Evolutionary conservation across 257 asterid species (phyloP), one percentile per base, ranked within the genome.

Genomic region (Solanum medicagineum): DNA sequence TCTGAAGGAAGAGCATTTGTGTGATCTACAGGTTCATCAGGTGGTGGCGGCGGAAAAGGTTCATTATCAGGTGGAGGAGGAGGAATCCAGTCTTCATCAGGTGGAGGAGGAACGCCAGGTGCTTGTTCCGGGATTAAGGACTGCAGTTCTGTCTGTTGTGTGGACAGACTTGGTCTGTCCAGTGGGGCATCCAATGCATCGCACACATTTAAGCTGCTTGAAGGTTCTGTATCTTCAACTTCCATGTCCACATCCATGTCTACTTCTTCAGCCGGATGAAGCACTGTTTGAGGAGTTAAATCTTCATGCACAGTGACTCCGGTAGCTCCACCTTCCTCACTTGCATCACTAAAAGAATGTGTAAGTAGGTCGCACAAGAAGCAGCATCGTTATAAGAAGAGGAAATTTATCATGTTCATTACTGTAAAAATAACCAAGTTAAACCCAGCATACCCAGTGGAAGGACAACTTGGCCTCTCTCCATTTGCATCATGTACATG

Each of bases 211-310:
- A 90, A 85, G 45, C 73, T 86, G 85, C 87, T 70, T 14, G 91
- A 36, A 87, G 96, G 87, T 87, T 83, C 85, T 36, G 92, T 74
- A 65, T 94, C 99, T 87, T 96, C 99, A 84, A 96, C 97, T 91
- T 96, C 99, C 99, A 96, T 94, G 90, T 96, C 99, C 83, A 96
- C 93, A 85, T 96, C 99, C 99, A 96, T 96, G 89, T 96, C 98
- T 56, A 90, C 93, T 54, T 94, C 99, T 85, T 94, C 97, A 83
- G 83, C 91, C 59, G 91, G 85, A 77, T 86, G 93, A 85, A 81
- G 85, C 55, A 84, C 80, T 49, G 90, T 82, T 69, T 86, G 53
- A 29, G 90, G 87, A 85, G 89, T 69, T 49, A 51, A 81, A 69
- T 87, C 94, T 87, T 75, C 86, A 73, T 79, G 91, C 47, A 77